phyloP scores from a whole-genome alignment of 257 asterid genomes.

The Nyctanthes arbortristis region DNA sequence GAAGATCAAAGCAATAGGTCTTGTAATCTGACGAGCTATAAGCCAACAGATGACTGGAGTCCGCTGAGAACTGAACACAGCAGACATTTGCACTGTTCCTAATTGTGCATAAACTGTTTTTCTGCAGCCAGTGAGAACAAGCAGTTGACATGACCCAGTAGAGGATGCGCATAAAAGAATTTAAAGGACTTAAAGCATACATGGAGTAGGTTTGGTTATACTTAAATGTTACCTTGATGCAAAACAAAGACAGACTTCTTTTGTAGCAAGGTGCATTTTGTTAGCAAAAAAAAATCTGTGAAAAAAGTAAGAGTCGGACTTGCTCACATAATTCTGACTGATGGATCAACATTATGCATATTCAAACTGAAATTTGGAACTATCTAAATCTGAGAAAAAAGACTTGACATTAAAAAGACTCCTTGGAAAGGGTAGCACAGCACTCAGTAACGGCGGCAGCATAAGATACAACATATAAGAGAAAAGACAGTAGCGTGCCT shows the following conservation, averaged over 20 bases:
- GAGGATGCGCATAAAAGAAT: background rate
- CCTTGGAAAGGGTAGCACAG: background rate
- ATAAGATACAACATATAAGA: slow-evolving; percentile 19
- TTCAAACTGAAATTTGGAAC: no score
- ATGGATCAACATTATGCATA: no score
- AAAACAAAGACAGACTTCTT: background rate
- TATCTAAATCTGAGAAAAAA: slow-evolving; percentile 13
- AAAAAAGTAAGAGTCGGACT: background rate
- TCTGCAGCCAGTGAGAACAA: slow-evolving; percentile 57
- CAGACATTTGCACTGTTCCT: slow-evolving; percentile 89
- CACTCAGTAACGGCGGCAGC: slow-evolving; percentile 13
- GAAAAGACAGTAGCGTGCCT: slow-evolving; percentile 46
- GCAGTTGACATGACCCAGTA: slow-evolving; percentile 13
- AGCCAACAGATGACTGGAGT: slow-evolving; percentile 69
- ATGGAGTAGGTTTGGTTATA: background rate
- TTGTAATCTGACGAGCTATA: slow-evolving; percentile 88
- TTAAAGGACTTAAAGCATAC: slow-evolving; percentile 7
- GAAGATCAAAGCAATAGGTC: slow-evolving; percentile 90
- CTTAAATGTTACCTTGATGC: no score
- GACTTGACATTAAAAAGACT: slow-evolving; percentile 7
- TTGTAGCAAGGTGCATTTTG: background rate
- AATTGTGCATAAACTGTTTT: slow-evolving; percentile 80
- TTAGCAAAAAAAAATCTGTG: background rate
- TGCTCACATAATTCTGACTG: no score
- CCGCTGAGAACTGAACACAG: slow-evolving; percentile 82